Evolutionary conservation across 2,329 filamentous ascomycete genomes (phyloP), one percentile per base, ranked within the genome.

Genomic region (Arthroderma uncinatum): DNA sequence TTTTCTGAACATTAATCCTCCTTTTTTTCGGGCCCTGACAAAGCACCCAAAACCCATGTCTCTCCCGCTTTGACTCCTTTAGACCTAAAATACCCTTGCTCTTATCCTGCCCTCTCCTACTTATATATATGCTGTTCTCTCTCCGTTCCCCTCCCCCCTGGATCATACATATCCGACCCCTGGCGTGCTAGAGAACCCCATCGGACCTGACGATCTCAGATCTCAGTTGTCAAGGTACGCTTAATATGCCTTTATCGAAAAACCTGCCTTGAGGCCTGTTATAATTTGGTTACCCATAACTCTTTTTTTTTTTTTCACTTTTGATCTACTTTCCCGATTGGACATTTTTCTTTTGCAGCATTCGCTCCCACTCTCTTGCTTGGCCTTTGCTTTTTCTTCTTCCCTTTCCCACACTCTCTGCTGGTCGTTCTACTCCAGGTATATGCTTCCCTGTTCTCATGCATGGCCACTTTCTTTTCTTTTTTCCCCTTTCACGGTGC

Each of bases 181-280:
- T 47, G 33, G 44, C 44, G 54, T 58, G 57, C 56, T 57, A 53
- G 57, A 47, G 47, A 57, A 50, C 50, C 28, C 47, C 57, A 56
- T 60, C 61, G 63, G 59, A 57, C 56, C 57, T 62, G 62, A 63
- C 62, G 61, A 63, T 63, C 62, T 63, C 55, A 64, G 62, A 64
- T 64, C 62, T 63, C 50, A 23, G 30, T 36, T 39, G 40, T 53
- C 50, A 39, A 53, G 50, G 50, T 53, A 53, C 50, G 50, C 30
- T 53, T 53, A 50, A 30, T 16, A 33, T 53, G 30, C 36, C 36
- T 36, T 34, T 21, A 37, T 37, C 9, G 48, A 39, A 53, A 53
- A 53, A 39, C 50, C 50, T 53, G 33, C 50, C 50, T 39, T 30
- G 33, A 39, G 10, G 19, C 30, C 50, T 19, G 16, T 25, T 47